Base-by-base conservation (phyloP, 225 moss, liverwort and hornwort genomes). In the Takakia lepidozioides region DNA sequence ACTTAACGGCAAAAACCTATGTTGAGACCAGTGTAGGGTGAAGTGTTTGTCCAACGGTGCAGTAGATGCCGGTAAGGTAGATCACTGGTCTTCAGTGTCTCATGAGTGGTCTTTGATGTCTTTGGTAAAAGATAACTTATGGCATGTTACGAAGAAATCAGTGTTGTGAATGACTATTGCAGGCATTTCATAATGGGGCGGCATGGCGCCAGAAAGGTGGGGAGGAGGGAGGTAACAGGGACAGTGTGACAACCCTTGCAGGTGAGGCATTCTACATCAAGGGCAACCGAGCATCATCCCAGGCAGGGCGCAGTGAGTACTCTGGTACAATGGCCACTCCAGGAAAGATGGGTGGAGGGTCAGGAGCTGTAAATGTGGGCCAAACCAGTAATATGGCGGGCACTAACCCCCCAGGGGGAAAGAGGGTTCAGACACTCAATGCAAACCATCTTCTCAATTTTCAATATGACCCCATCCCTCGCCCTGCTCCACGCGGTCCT, bases 361-460 rank as follows among this genome's bases (percentile, higher is more conserved):
- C 44, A 2, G 83, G 73, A 29, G 63, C 86, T 22, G 63, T 74
- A 34, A 75, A 74, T 65, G 30, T 70, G 67, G 71, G 67, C 66
- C 63, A 76, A 71, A 25, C 57, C 43, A 60, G 78, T 56, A 44
- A 74, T 68, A 26, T 14, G 37, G 43, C 57, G 29, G 80, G 81
- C 39, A 37, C 48, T 52, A 68, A 52, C 35, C 79, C 74, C 51
- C 71, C 75, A 36, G 87, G 75, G 38, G 66, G 74, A 58, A 82
- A 80, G 63, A 90, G 66, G 58, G 82, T 65, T 46, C 90, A 98
- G 49, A 73, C 60, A 43, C 81, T 68, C 50, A 87, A 68, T 55
- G 95, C 85, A 28, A 87, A 98, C 30, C 75, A 98, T 57, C 76
- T 98, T 4, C 21, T 98, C 46, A 98, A 98, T 39, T 98, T 98